Base-by-base conservation (phyloP, 2,329 filamentous ascomycete genomes). In the Teratosphaeria pseudoeucalypti region DNA sequence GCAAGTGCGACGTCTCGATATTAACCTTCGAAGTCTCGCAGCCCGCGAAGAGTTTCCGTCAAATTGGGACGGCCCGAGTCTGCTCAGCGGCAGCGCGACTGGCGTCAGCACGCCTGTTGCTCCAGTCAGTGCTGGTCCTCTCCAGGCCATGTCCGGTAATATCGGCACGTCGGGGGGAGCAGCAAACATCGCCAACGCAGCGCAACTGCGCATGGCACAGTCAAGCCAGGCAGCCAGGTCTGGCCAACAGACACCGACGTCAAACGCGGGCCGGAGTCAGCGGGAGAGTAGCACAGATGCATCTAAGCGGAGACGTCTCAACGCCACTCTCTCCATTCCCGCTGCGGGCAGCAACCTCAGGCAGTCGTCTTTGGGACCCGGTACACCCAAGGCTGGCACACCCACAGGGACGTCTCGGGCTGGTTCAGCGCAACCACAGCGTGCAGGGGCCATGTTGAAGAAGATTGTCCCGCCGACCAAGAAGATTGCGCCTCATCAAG, bases 341-440 rank as follows among this genome's bases (percentile, higher is more conserved):
- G 72, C 77, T 12, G 76, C 80, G 2, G 79, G 80, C 0, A 83
- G 81, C 19, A 77, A 75, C 59, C 76, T 86, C 7, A 79, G 84
- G 6, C 84, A 86, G 69, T 81, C 81, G 0, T 86, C 83, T 0
- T 73, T 84, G 12, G 84, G 83, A 0, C 84, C 70, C n/a, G 82
- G 82, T n/a, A 86, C 84, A 1, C 84, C 84, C 4, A 85, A 85
- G 67, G 76, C 80, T 0, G 78, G 79, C 3, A 85, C 83, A 0
- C 81, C 71, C 68, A 72, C 69, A 26, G 65, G 65, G 43, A 70
- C 71, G 1, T 80, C 78, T 43, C 82, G 84, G n/a, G 81, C 82
- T 2, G 82, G 82, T 52, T 85, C 83, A 62, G 80, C 78, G 2
- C 82, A 82, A 12, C 83, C 84, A 10, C 76, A 63, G 11, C 65